These are phyloP conservation scores for Iberis pinnata DNA, from an alignment of 345 rosid genomes.

Conservation along the genomic window DNA sequence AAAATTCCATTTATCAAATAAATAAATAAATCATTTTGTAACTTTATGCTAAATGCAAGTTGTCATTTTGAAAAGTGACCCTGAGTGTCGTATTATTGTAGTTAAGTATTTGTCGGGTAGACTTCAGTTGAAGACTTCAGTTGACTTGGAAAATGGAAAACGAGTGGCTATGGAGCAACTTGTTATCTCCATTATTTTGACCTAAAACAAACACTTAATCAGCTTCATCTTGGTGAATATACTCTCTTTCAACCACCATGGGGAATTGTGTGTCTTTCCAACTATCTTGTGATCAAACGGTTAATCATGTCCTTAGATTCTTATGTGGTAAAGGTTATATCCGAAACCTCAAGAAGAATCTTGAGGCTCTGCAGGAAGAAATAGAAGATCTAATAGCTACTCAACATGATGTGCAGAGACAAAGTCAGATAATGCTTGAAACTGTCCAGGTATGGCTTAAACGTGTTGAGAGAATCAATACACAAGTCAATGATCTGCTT, in stretches of 20 bases:
- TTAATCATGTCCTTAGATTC: neutral
- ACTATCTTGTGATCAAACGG: constrained; percentile 3
- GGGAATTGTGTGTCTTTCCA: neutral
- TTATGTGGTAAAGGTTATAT: neutral
- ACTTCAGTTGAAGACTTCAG: no score
- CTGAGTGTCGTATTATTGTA: no score
- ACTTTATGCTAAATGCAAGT: no score
- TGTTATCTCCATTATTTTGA: no score
- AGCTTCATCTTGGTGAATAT: no score
- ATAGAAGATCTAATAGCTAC: neutral
- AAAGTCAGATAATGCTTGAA: neutral
- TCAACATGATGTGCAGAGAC: neutral
- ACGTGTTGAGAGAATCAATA: neutral
- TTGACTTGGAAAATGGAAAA: no score
- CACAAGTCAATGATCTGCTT: neutral
- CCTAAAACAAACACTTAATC: no score
- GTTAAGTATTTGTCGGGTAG: no score
- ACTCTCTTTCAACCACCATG: neutral
- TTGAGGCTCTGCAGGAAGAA: neutral
- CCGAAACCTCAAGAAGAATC: constrained; percentile 10
- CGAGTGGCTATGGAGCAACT: no score
- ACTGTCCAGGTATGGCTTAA: constrained; percentile 14
- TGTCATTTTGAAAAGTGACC: no score
- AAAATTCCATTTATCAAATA: no score
- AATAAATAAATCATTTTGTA: no score